A percentile compares a stretch with the other conserved stretches of the same genome.
Evolutionary conservation across 1,139 yeast species (phyloP).

Genomic region (Suhomyces guaymorum): DNA sequence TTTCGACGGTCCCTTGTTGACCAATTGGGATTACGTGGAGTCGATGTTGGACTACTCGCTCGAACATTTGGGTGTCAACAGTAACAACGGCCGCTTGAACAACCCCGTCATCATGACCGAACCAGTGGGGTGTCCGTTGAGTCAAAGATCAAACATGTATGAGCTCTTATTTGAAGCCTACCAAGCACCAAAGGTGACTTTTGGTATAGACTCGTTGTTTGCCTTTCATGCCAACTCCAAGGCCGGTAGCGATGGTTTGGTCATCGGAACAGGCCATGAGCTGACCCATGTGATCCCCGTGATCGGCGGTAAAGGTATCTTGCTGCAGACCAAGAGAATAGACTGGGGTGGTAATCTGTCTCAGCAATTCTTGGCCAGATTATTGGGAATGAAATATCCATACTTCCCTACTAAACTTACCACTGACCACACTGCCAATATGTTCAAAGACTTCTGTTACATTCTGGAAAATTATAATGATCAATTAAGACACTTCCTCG

Average conservation of each 20-base stretch:
- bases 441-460: conserved; percentile 78
- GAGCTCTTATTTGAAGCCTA: conserved; percentile 85
- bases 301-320: conserved; percentile 60
- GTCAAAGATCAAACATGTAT: conserved; percentile 72
- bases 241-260: conserved; percentile 56
- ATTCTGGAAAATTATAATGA: conserved; percentile 66
- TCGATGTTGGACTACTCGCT: conserved; percentile 80
- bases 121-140: conserved; percentile 65
- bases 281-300: conserved; percentile 85
- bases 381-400: conserved; percentile 83
- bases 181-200: conserved; percentile 67
- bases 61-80: conserved; percentile 69
- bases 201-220: conserved; percentile 82
- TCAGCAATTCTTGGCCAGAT: conserved; percentile 59
- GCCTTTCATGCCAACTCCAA: conserved; percentile 57
- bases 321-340: conserved; percentile 73
- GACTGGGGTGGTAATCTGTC: conserved; percentile 91
- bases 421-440: conserved; percentile 59
- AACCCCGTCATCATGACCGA: conserved; percentile 87
- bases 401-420: conserved; percentile 79
- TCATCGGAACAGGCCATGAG: conserved; percentile 81
- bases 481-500: conserved; percentile 60
- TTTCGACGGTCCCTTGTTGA: conserved; percentile 80
- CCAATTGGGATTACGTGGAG: conserved; percentile 93
- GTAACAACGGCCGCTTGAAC: conserved; percentile 54